A percentile compares a stretch with the other conserved stretches of the same genome.
phyloP scores from a whole-genome alignment of 805 yeast genomes.

The Blastobotrys robertii region DNA sequence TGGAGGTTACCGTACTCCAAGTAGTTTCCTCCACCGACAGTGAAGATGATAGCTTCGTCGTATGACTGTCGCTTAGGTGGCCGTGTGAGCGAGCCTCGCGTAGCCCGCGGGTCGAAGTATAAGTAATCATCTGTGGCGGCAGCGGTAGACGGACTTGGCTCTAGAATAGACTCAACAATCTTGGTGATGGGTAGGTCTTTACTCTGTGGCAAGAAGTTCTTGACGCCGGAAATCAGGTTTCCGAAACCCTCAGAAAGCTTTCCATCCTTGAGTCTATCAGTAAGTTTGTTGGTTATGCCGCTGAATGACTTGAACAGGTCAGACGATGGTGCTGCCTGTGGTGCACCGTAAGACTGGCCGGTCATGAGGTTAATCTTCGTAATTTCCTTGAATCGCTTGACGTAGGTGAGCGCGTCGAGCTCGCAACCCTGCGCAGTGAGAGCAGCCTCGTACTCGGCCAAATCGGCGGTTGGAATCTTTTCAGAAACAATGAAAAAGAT shows the following conservation, averaged over 20 bases:
- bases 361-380: conserved; percentile 35
- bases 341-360: conserved; percentile 14
- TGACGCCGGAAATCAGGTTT: conserved; percentile 77
- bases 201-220: conserved; percentile 78
- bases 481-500: conserved; percentile 46
- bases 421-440: conserved; percentile 44
- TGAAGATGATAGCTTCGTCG: conserved; percentile 77
- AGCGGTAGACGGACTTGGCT: conserved; percentile 49
- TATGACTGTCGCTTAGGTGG: conserved; percentile 80
- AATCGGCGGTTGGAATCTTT: conserved; percentile 39
- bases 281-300: conserved; percentile 60
- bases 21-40: conserved; percentile 95
- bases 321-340: conserved; percentile 21
- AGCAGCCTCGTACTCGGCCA: conserved; percentile 53
- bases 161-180: conserved; percentile 85
- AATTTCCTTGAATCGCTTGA: conserved; percentile 72
- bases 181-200: conserved; percentile 83
- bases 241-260: conserved; percentile 83
- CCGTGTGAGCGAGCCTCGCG: conserved; percentile 81
- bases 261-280: conserved; percentile 69
- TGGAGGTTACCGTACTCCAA: conserved; percentile 88
- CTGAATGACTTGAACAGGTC: conserved; percentile 43
- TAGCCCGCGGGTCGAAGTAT: conserved; percentile 76
- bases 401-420: conserved; percentile 55
- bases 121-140: conserved; percentile 79